Base-by-base conservation (phyloP, 768 basidiomycete genomes). In the Mycena chlorophos region DNA sequence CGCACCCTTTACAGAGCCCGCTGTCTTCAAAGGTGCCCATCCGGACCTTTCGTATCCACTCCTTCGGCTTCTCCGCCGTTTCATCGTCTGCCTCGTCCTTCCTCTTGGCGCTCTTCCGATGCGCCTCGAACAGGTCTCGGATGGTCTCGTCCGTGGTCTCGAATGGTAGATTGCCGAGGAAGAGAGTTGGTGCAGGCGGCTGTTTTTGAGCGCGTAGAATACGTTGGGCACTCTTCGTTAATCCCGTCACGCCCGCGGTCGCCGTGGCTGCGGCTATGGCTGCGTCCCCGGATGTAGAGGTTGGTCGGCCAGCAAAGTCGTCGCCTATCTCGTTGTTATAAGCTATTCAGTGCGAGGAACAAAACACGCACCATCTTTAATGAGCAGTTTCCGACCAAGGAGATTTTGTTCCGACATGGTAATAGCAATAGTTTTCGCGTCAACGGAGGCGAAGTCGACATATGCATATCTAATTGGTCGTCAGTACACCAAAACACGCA, bases 11-110 rank as follows among this genome's bases (percentile, higher is more conserved):
- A 74, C 96, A 98, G 51, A 83, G 72, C 8, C 96, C 97, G 47
- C 85, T 90, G 70, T 99, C 96, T 68, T 98, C 94, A 62, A 99
- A 99, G 17, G 94, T 95, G 3, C 94, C 94, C 82, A 99, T 81
- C 5, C 96, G 85, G 26, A 99, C 75, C 67, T 93, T 93, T 57
- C 89, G 79, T 74, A 88, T 80, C 85, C 84, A 85, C 22, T 69
- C 67, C 43, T 81, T 79, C 64, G 6, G 57, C 68, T 19, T 58
- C 72, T 39, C 66, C n/a, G n/a, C n/a, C n/a, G n/a, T n/a, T n/a
- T n/a, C n/a, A n/a, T n/a, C n/a, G n/a, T n/a, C n/a, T n/a, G n/a
- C 68, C 40, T 71, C 69, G 17, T 62, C 68, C 23, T 61, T 69
- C n/a, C 73, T 70, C 12, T 61, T 65, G 55, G 71, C 69, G 55